Conservation (phyloP, 1,284 basidiomycete genomes). For the Sanghuangporus sanghuang region DNA sequence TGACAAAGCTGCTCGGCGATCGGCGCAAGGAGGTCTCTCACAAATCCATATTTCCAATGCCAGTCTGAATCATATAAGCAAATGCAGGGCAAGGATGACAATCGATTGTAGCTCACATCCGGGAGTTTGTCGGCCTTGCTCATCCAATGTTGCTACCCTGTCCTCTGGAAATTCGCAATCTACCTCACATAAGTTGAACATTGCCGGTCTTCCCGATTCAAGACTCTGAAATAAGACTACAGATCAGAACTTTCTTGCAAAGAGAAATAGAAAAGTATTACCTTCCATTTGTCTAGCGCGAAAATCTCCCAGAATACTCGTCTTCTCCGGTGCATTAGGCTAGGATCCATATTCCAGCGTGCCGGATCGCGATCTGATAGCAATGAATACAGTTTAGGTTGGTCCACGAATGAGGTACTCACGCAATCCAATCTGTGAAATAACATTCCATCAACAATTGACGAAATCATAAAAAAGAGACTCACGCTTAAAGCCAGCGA, state of each 20-base stretch:
- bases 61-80: not conserved
- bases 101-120: slow-evolving; percentile 3
- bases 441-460: not conserved
- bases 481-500: slow-evolving; percentile 19
- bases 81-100: not conserved
- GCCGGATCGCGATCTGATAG: slow-evolving; percentile 25
- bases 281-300: slow-evolving; percentile 15
- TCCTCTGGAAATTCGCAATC: slow-evolving; percentile 18
- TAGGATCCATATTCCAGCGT: slow-evolving; percentile 23
- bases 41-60: slow-evolving; percentile 11
- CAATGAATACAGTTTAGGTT: not conserved
- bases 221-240: not conserved
- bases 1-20: slow-evolving; percentile 9
- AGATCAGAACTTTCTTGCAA: not conserved
- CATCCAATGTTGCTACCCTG: slow-evolving; percentile 1
- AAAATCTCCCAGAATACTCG: slow-evolving; percentile 27
- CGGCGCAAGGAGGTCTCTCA: slow-evolving; percentile 5
- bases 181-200: slow-evolving; percentile 10
- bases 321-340: slow-evolving; percentile 23
- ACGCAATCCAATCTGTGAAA: slow-evolving; percentile 20
- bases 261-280: not conserved
- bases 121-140: slow-evolving; percentile 3
- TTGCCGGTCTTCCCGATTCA: slow-evolving; percentile 15
- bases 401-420: not conserved
- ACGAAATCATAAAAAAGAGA: not conserved